These are phyloP conservation scores for Lichtheimia ramosa DNA, from an alignment of 371 early-diverging fungal genomes.

Conservation along the genomic window DNA sequence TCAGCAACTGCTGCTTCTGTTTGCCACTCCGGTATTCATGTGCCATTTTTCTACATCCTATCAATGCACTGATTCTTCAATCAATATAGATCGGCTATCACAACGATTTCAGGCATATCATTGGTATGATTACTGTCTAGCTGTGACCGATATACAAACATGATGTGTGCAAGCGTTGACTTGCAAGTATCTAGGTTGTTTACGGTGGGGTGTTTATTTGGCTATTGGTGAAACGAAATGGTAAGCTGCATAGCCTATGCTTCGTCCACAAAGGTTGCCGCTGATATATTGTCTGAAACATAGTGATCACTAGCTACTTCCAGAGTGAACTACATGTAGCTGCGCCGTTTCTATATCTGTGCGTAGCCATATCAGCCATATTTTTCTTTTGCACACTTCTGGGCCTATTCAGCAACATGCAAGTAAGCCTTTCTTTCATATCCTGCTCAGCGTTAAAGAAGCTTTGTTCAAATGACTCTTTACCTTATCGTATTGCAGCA, in stretches of 20 bases:
- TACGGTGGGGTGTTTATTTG: constrained; percentile 6
- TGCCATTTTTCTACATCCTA: neutral
- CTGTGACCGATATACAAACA: neutral
- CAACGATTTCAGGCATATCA: constrained; percentile 2
- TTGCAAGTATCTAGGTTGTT: neutral
- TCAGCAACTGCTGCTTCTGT: constrained; percentile 5
- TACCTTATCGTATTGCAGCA: neutral
- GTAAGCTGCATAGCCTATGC: neutral
- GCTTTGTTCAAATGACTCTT: neutral
- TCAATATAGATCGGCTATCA: neutral
- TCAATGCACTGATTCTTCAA: neutral
- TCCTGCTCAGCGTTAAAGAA: neutral
- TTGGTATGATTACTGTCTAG: neutral
- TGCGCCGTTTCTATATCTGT: constrained; percentile 1
- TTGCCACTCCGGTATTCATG: constrained; percentile 3
- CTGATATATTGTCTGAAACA: neutral
- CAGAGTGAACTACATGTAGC: neutral
- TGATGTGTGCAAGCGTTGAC: neutral
- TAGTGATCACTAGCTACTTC: constrained; percentile 3
- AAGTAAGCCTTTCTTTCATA: neutral
- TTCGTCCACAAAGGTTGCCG: neutral
- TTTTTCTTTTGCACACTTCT: neutral
- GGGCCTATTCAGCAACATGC: neutral
- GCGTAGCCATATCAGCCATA: neutral
- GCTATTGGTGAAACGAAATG: constrained; percentile 5